Percentiles rank a stretch among this genome's conserved stretches.
phyloP scores from a whole-genome alignment of 2,329 filamentous ascomycete species.

The Ophiocordyceps camponoti-floridani region DNA sequence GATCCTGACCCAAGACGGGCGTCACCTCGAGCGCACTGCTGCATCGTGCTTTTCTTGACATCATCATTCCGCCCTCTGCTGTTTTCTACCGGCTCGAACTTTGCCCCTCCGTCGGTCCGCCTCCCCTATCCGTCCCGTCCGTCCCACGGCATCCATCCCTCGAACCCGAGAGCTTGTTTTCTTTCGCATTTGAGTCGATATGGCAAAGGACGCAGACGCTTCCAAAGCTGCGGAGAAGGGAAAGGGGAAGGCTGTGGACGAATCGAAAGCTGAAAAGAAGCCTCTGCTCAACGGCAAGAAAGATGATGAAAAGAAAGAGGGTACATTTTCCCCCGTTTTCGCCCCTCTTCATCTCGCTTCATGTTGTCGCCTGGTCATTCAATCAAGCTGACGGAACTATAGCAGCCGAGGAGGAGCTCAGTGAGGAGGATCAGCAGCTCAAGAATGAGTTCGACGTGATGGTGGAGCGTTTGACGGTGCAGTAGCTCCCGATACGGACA shows the following conservation, averaged over 20 bases:
- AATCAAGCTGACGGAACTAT: slow-evolving; percentile 6
- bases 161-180: neutral
- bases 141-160: neutral
- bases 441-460: slow-evolving; percentile 98
- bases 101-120: neutral
- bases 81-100: neutral
- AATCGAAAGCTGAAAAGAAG: slow-evolving; percentile 57
- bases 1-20: neutral
- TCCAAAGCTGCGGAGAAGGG: slow-evolving; percentile 78
- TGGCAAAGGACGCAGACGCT: slow-evolving; percentile 89
- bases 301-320: slow-evolving; percentile 45
- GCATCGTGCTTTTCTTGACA: neutral
- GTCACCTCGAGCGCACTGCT: no score
- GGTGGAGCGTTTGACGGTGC: slow-evolving; percentile 79
- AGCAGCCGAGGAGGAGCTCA: slow-evolving; percentile 64
- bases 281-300: slow-evolving; percentile 56
- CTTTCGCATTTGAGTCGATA: slow-evolving; percentile 25
- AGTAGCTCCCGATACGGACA: no score
- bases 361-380: slow-evolving; percentile 1
- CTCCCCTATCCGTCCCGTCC: slow-evolving; percentile 2
- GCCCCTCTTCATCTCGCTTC: neutral
- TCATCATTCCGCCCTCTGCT: neutral
- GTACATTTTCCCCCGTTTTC: slow-evolving; percentile 13
- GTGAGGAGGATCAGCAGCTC: slow-evolving; percentile 92
- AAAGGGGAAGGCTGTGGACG: slow-evolving; percentile 78